Conservation (phyloP, 73 alveolate genomes). For the Paramecium pentaurelia region DNA sequence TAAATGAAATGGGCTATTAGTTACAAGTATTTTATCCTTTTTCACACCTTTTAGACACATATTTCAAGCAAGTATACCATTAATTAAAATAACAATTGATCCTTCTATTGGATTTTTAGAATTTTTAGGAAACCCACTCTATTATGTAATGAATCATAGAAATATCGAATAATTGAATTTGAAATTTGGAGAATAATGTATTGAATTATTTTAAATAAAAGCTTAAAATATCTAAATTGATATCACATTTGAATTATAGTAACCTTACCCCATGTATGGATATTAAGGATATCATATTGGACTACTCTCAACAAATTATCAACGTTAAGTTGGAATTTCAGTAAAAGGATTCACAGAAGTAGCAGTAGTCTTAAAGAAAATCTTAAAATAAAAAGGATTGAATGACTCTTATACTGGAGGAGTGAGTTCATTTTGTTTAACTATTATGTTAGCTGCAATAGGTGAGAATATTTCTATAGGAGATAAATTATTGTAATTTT, state of each 20-base stretch:
- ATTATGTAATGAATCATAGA: background rate
- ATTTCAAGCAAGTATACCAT: background rate
- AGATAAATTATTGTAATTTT: background rate
- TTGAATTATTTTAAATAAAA: background rate
- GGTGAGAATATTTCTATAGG: background rate
- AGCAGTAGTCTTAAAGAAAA: background rate
- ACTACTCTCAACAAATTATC: background rate
- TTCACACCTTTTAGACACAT: background rate
- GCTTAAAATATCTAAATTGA: background rate
- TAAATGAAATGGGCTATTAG: slow-evolving; percentile 1
- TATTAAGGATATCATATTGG: background rate
- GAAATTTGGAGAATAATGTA: background rate
- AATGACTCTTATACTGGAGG: slow-evolving; percentile 43
- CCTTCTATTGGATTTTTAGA: background rate
- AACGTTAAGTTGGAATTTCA: background rate
- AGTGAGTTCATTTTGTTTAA: slow-evolving; percentile 24
- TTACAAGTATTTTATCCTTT: background rate
- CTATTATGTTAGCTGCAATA: background rate
- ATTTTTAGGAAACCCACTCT: background rate
- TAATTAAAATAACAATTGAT: background rate
- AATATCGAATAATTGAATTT: background rate
- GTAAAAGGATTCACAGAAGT: background rate
- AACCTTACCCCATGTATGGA: background rate
- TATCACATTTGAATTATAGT: background rate
- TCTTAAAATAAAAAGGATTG: background rate